phyloP scores from a whole-genome alignment of 495 filamentous ascomycete genomes.

The Tetracladium marchalianum region DNA sequence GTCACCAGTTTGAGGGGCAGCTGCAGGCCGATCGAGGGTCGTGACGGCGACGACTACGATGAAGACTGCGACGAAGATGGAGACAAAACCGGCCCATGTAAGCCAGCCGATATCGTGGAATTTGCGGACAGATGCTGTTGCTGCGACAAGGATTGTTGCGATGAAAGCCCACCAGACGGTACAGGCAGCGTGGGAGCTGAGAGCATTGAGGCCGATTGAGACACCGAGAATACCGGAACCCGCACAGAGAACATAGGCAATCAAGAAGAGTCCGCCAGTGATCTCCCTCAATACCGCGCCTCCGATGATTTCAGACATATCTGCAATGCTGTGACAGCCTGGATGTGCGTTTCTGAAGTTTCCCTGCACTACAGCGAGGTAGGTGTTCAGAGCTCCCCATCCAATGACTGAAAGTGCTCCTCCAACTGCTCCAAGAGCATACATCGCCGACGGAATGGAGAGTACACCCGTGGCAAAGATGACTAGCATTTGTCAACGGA shows the following conservation, averaged over 20 bases:
- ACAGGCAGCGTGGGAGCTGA: constrained; percentile 36
- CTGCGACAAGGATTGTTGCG: constrained; percentile 28
- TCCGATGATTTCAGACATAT: constrained; percentile 29
- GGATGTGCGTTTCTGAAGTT: constrained; percentile 27
- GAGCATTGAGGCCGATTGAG: constrained; percentile 39
- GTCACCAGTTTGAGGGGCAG: constrained; percentile 27
- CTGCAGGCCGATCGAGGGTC: constrained; percentile 28
- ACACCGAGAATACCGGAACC: constrained; percentile 40
- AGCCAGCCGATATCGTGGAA: constrained; percentile 38
- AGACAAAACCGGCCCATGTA: constrained; percentile 35
- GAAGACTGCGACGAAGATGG: constrained; percentile 35
- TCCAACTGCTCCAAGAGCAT: constrained; percentile 27
- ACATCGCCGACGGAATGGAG: constrained; percentile 28
- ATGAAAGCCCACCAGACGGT: constrained; percentile 34
- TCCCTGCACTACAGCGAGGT: constrained; percentile 24
- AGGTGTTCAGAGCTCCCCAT: constrained; percentile 32
- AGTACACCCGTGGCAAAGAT: constrained; percentile 38
- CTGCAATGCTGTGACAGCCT: constrained; percentile 29
- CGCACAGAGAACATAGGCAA: constrained; percentile 36
- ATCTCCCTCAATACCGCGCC: constrained; percentile 23
- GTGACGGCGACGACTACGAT: constrained; percentile 41
- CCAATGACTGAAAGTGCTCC: constrained; percentile 32
- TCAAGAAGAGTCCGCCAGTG: constrained; percentile 33
- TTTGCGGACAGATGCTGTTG: constrained; percentile 35
- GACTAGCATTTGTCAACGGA: constrained; percentile 15